phyloP scores from a whole-genome alignment of 805 yeast genomes.

The Wickerhamomyces tratensis region DNA sequence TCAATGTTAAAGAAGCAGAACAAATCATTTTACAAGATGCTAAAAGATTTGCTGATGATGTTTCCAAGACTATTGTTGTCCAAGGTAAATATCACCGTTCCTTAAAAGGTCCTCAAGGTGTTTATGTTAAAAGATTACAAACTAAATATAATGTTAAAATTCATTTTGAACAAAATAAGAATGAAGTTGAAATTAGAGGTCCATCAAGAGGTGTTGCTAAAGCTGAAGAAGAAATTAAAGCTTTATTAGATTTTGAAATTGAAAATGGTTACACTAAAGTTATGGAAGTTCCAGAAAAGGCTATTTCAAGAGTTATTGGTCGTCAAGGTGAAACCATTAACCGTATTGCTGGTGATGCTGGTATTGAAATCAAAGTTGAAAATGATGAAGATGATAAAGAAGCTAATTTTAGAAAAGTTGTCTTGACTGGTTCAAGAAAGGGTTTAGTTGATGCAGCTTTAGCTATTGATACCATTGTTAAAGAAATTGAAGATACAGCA shows the following conservation, averaged over 20 bases:
- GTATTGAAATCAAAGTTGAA: conserved; percentile 42
- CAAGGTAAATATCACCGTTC: conserved; percentile 74
- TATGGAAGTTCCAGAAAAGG: conserved; percentile 59
- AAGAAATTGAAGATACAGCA: conserved; percentile 52
- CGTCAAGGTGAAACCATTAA: conserved; percentile 77
- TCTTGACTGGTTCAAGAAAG: conserved; percentile 67
- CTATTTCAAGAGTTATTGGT: conserved; percentile 85
- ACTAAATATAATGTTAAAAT: conserved; percentile 80
- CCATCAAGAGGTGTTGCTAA: conserved; percentile 83
- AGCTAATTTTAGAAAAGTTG: conserved; percentile 39
- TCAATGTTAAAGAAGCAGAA: conserved; percentile 67
- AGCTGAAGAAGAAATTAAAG: conserved; percentile 77
- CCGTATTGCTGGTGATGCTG: conserved; percentile 57
- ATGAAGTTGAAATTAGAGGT: conserved; percentile 69
- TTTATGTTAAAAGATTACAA: conserved; percentile 73
- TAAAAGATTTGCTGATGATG: conserved; percentile 78
- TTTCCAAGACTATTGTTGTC: conserved; percentile 49
- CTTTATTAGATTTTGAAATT: conserved; percentile 74
- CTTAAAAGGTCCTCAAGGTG: conserved; percentile 77
- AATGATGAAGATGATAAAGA: conserved; percentile 36
- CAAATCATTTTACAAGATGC: conserved; percentile 46
- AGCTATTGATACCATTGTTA: conserved; percentile 52
- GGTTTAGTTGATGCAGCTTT: conserved; percentile 66
- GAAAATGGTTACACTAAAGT: conserved; percentile 68
- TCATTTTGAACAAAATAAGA: conserved; percentile 54